A percentile compares a stretch with the other conserved stretches of the same genome.
phyloP scores from a whole-genome alignment of 306 rosid genomes.

The Lathyrus aphaca region DNA sequence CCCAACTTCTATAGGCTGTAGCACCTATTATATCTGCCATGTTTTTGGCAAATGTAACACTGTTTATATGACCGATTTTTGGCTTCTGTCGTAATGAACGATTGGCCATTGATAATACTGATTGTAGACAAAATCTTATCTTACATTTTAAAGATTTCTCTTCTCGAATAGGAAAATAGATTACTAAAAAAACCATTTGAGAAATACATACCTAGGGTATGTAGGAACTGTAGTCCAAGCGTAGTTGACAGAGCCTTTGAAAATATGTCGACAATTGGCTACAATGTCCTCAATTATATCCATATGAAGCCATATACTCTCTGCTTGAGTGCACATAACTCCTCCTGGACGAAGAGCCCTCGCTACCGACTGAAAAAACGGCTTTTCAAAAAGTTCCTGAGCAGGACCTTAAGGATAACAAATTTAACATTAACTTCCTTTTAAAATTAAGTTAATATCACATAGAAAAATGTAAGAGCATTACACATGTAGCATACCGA shows the following conservation, averaged over 20 bases:
- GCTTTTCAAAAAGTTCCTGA: conserved; percentile 95
- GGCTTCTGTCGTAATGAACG: not conserved
- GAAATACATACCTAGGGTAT: conserved; percentile 74
- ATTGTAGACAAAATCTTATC: not conserved
- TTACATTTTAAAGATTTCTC: conserved; percentile 1
- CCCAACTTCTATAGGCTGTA: not conserved
- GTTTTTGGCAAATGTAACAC: not conserved
- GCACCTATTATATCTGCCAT: not conserved
- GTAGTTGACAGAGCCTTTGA: conserved; percentile 96
- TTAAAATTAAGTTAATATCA: conserved; percentile 19
- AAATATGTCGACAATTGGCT: conserved; percentile 75
- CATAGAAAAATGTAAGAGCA: not conserved
- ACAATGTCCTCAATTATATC: conserved; percentile 88
- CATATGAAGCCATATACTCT: conserved; percentile 99
- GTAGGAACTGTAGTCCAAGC: conserved; percentile 99
- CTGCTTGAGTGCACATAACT: conserved; percentile 95
- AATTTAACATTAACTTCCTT: conserved; percentile 20
- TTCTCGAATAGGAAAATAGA: conserved; percentile 2
- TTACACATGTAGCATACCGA: conserved; percentile 56
- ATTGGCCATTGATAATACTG: not conserved
- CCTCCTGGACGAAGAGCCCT: conserved; percentile 98
- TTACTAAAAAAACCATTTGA: not conserved
- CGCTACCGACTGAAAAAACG: conserved; percentile 78
- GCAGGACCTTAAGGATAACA: conserved; percentile 80
- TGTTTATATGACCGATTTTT: not conserved